Conservation (phyloP, 148 eudicot species). For the Pharnaceum exiguum region DNA sequence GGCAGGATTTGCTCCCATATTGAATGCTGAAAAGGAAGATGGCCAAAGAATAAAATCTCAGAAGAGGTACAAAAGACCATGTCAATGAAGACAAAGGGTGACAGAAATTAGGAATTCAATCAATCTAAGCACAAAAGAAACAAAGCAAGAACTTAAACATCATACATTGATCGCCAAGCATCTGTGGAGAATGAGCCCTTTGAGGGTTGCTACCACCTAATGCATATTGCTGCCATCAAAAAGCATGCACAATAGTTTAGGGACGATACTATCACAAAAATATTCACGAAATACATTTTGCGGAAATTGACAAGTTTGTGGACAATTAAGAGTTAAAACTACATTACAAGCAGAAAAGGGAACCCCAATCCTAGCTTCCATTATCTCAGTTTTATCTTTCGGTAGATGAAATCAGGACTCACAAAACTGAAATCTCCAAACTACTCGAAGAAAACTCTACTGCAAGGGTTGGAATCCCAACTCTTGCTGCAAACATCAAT, state of each 20-base stretch:
- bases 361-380: background rate
- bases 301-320: no score
- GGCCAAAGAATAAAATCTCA: no score
- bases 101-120: background rate
- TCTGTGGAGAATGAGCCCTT: conserved; percentile 66
- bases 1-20: conserved; percentile 72
- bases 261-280: background rate
- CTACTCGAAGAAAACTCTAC: no score
- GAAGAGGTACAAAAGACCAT: no score
- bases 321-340: no score
- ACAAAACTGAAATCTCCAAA: background rate
- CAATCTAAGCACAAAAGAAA: background rate
- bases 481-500: background rate
- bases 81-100: background rate
- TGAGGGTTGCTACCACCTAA: conserved; percentile 60
- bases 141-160: conserved; percentile 38
- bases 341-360: background rate
- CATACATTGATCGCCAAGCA: conserved; percentile 86
- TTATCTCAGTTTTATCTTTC: background rate
- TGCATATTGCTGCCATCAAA: conserved; percentile 46
- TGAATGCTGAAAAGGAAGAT: conserved; percentile 50
- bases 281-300: background rate
- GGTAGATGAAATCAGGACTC: background rate
- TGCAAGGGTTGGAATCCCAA: no score
- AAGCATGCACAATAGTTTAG: background rate